Base-by-base conservation (phyloP, 2,329 filamentous ascomycete genomes). In the Achaetomium macrosporum region DNA sequence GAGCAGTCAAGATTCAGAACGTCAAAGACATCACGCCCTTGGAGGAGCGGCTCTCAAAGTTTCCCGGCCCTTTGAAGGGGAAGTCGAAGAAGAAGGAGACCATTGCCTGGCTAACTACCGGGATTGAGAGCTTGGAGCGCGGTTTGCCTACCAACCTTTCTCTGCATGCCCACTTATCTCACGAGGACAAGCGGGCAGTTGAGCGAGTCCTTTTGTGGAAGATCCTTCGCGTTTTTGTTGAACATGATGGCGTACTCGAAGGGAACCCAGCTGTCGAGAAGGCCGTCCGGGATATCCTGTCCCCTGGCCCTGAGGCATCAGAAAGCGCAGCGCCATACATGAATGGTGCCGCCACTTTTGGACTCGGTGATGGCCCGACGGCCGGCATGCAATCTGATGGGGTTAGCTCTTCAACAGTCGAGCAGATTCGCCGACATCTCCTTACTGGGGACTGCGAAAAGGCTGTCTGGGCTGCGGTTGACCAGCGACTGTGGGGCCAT, bases 71-170 rank as follows among this genome's bases (percentile, higher is more conserved):
- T 3, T 73, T 99, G 29, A 90, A 87, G 68, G 80, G 84, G 39
- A 97, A 96, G 66, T 83, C 85, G 1, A 97, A 96, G 76, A 99
- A 99, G 76, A 99, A 97, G 73, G 92, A 99, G 50, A 81, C 90
- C 0, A 62, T 91, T 41, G 70, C 82, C 2, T 99, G 95, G 93
- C 75, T 99, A 42, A 80, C 77, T 5, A 74, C 79, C 54, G 89
- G 85, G 48, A 92, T 97, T 51, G 84, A 88, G 36, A 73, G 73
- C 1, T 71, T 96, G 35, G 88, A 95, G 65, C 79, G 76, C 62
- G 76, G 70, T 50, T 66, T 72, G 47, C 81, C 72, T 43, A 78
- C 71, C 44, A 78, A 71, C 60, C 71, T 71, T 31, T 72, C 71
- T 15, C 76, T 77, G 53, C 73, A 69, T 65, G 74, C 72, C 31